phyloP scores from a whole-genome alignment of 179 eudicot genomes.

The Vitellaria paradoxa region DNA sequence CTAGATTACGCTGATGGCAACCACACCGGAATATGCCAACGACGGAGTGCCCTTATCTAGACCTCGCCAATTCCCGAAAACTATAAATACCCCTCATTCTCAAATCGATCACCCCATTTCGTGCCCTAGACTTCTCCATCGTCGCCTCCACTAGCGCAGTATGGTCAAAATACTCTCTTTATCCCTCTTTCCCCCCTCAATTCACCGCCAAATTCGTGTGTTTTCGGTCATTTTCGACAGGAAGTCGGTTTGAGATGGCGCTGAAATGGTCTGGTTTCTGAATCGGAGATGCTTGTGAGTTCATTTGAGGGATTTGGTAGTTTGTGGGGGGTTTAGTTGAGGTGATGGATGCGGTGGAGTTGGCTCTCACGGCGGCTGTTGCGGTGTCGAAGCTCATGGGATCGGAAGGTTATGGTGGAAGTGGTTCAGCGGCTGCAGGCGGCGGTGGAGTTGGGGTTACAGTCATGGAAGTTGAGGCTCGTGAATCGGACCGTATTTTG shows the following conservation, averaged over 20 bases:
- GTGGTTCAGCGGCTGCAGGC: constrained; percentile 31
- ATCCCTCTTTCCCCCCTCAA: constrained; percentile 12
- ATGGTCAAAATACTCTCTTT: constrained; percentile 13
- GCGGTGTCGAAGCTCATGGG: constrained; percentile 51
- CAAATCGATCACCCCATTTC: constrained; percentile 30
- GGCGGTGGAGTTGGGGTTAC: constrained; percentile 27
- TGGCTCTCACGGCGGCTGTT: constrained; percentile 34
- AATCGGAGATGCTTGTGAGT: constrained; percentile 19
- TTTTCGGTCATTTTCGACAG: not conserved
- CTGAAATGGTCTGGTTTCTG: not conserved
- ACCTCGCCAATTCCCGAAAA: constrained; percentile 73
- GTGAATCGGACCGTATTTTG: constrained; percentile 31
- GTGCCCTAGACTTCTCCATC: constrained; percentile 60
- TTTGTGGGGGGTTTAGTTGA: constrained; percentile 3
- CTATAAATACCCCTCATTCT: constrained; percentile 65
- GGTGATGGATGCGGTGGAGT: constrained; percentile 51
- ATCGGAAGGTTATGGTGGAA: constrained; percentile 49
- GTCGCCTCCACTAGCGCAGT: constrained; percentile 37
- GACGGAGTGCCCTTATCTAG: constrained; percentile 17
- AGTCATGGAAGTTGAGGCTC: constrained; percentile 25
- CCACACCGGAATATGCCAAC: constrained; percentile 49
- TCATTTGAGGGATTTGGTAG: not conserved
- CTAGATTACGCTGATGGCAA: not conserved
- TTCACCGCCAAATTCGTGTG: not conserved
- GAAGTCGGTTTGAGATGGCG: not conserved